Conservation (phyloP, 192 early-diverging fungal genomes). For the Borealophlyctis nickersoniae region DNA sequence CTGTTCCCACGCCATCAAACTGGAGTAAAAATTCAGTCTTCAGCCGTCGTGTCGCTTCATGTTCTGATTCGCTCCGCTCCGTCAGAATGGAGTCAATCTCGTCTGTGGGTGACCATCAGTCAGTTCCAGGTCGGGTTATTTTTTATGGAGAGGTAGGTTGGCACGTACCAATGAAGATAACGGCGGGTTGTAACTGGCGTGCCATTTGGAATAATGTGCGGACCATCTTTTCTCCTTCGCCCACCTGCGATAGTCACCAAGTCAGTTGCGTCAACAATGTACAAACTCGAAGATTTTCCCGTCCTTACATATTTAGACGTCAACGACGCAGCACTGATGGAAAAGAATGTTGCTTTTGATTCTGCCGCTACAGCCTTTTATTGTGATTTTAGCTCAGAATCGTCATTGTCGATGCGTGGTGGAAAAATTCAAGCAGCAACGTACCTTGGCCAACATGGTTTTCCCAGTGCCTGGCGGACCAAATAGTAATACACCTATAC, state of each 20-base stretch:
- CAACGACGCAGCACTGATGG: conserved; percentile 49
- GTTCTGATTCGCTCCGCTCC: conserved; percentile 47
- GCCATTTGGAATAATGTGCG: conserved; percentile 50
- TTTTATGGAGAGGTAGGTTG: background rate
- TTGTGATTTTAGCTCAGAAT: no score
- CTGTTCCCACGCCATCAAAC: conserved; percentile 50
- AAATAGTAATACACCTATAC: conserved; percentile 47
- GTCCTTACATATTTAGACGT: conserved; percentile 54
- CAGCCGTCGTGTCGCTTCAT: conserved; percentile 52
- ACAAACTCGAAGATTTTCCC: no score
- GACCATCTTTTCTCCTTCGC: conserved; percentile 60
- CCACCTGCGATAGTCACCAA: no score
- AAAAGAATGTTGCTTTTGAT: conserved; percentile 53
- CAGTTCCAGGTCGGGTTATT: background rate
- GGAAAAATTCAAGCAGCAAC: no score
- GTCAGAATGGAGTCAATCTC: conserved; percentile 56
- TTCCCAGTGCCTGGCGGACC: conserved; percentile 58
- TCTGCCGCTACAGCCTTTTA: conserved; percentile 44
- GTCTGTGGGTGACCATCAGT: conserved; percentile 18
- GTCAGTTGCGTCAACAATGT: no score
- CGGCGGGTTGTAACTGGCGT: conserved; percentile 45
- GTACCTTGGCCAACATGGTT: conserved; percentile 56
- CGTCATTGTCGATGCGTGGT: no score
- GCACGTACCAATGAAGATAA: conserved; percentile 51
- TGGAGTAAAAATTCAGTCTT: conserved; percentile 60